Base-by-base conservation (phyloP, 495 filamentous ascomycete genomes). In the Daldinia caldariorum region DNA sequence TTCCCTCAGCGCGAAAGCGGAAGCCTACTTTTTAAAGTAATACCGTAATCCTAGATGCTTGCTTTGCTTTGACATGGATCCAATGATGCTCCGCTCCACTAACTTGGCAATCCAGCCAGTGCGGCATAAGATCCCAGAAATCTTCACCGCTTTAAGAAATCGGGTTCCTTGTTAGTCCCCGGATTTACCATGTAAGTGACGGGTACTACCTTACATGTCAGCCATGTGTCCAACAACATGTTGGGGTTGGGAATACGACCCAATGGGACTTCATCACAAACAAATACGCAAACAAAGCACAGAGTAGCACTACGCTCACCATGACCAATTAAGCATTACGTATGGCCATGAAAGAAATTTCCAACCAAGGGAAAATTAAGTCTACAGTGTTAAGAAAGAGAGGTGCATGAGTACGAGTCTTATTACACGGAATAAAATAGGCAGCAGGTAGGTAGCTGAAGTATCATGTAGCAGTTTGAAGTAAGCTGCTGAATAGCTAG, bases 41-140 rank as follows among this genome's bases (percentile, higher is more conserved):
- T 58, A 34, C 37, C 51, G 29, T 62, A 4, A 66, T 37, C 57
- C 49, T 26, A 61, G 50, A 55, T 66, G 18, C 31, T 58, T 71
- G 38, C 45, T 47, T 61, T 47, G 7, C n/a, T n/a, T n/a, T 60
- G 58, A 66, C 58, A 63, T 71, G 63, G 68, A 66, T 62, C 53
- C 37, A 47, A 66, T 71, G 53, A 59, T 63, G 63, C 68, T 58
- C 41, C 63, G 63, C 68, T 58, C 41, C 37, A 14, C 57, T 37
- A 6, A 39, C 69, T 71, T 71, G 69, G 59, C 69, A 67, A 67
- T 54, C 32, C 63, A 58, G 62, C 61, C 61, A 66, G 53, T 71
- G 62, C 68, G 53, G 22, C 35, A 56, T 66, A 31, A 61, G 38
- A 64, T 66, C 61, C 58, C 50, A 53, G 66, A 51, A 58, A 32